Conservation (phyloP, 2,329 filamentous ascomycete genomes). For the Phialemonium atrogriseum region DNA sequence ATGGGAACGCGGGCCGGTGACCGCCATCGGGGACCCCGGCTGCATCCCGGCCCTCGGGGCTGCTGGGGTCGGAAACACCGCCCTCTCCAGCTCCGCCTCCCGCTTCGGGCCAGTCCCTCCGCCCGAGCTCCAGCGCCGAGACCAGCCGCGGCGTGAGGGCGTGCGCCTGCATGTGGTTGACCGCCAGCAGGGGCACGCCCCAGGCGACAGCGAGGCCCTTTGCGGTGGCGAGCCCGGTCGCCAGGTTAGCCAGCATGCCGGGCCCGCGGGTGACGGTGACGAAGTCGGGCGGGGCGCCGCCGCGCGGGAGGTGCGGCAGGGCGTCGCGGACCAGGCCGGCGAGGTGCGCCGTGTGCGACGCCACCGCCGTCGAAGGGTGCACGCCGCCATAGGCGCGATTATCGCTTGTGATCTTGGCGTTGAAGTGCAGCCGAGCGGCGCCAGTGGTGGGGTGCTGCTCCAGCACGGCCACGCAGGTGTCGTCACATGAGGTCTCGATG, state of each 20-base stretch:
- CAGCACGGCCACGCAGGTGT: slow-evolving; percentile 81
- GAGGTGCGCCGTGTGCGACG: slow-evolving; percentile 66
- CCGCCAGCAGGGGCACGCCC: slow-evolving; percentile 72
- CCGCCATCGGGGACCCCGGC: not conserved
- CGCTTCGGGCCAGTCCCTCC: too few species aligned
- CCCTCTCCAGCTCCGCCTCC: too few species aligned
- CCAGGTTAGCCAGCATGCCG: slow-evolving; percentile 74
- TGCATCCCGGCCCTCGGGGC: slow-evolving; percentile 2
- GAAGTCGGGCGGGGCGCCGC: slow-evolving; percentile 48
- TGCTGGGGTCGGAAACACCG: not conserved
- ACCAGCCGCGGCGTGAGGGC: slow-evolving; percentile 79
- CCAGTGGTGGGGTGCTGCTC: slow-evolving; percentile 40
- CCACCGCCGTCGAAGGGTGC: slow-evolving; percentile 66
- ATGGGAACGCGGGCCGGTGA: slow-evolving; percentile 60
- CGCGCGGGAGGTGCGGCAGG: slow-evolving; percentile 24
- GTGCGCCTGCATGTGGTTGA: slow-evolving; percentile 98
- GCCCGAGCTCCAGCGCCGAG: slow-evolving; percentile 50
- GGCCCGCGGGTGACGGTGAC: slow-evolving; percentile 86
- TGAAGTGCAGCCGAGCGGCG: slow-evolving; percentile 59
- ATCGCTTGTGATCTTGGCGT: slow-evolving; percentile 74
- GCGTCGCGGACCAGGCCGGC: slow-evolving; percentile 60
- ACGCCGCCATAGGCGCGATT: slow-evolving; percentile 69
- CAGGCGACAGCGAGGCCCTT: slow-evolving; percentile 83
- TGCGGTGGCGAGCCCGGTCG: slow-evolving; percentile 70
- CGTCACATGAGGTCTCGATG: slow-evolving; percentile 84